Base-by-base conservation (phyloP, 2,329 filamentous ascomycete species). In the Monilinia laxa region DNA sequence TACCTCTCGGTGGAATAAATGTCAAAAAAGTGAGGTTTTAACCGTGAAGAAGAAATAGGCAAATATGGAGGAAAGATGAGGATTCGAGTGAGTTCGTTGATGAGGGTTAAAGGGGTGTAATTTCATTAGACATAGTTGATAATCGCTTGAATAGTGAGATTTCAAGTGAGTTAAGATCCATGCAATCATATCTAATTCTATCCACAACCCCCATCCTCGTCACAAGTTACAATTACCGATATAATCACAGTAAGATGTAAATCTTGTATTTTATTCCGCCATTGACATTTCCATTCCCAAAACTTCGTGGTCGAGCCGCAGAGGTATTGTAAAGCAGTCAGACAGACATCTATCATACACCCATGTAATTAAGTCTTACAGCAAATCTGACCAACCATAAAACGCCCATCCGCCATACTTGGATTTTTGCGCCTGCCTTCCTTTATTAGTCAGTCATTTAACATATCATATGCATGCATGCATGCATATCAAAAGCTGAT, bases 401-500 rank as follows among this genome's bases (percentile, higher is more conserved):
- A 62, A 62, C 58, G 58, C 58, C 58, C 20, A 51, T 16, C 28
- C 58, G 45, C 28, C 45, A 51, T 49, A 51, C 57, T 60, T n/a
- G 7, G 18, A 52, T 14, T 51, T 58, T 62, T 62, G n/a, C 58
- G 58, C 58, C 58, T 47, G 31, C 58, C 23, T 38, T 20, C 58
- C 58, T 38, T 56, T 25, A 62, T 62, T 51, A 62, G 45, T 51
- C 35, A 35, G 31, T 38, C 45, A 52, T 51, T 62, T 38, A 51
- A 52, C 58, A 62, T 14, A 38, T 62, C 31, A 62, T 62, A 40
- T 56, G 53, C 53, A 25, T 38, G 53, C 31, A 23, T n/a, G n/a
- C n/a, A n/a, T 40, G 53, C 20, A 12, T 56, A 53, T 55, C 3
- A 12, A 55, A 55, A 55, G 53, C 57, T 51, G 49, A 10, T 35